Evolutionary conservation across 148 eudicot species (phyloP).

Genomic region (Polygonum aviculare): DNA sequence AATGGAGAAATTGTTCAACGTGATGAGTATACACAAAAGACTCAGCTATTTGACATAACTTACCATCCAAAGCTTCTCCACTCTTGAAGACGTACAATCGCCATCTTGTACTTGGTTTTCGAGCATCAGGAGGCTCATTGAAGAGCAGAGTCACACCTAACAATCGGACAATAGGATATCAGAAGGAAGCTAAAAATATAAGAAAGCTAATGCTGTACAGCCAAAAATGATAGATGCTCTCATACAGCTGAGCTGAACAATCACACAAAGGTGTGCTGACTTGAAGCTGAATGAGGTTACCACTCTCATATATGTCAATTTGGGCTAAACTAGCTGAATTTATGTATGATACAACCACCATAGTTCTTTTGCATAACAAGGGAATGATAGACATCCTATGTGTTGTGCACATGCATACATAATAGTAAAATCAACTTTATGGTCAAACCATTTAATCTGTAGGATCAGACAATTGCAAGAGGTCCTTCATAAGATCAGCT

Average conservation of each 20-base stretch:
- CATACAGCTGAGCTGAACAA: neutral
- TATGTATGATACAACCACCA: neutral
- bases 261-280: neutral
- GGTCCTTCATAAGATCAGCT: neutral
- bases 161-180: neutral
- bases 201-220: neutral
- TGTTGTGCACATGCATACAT: neutral
- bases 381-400: neutral
- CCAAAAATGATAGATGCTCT: neutral
- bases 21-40: neutral
- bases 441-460: neutral
- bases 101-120: constrained; percentile 86
- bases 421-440: neutral
- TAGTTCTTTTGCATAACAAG: neutral
- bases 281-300: neutral
- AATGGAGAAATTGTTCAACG: neutral
- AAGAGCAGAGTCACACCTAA: constrained; percentile 77
- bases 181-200: neutral
- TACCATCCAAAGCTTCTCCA: constrained; percentile 87
- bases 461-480: neutral
- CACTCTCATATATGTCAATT: neutral
- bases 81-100: constrained; percentile 91
- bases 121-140: constrained; percentile 90
- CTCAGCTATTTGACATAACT: neutral
- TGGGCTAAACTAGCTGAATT: neutral